Percentiles rank a stretch among this genome's conserved stretches.
phyloP scores from a whole-genome alignment of 805 yeast species.

The Pichia californica region DNA sequence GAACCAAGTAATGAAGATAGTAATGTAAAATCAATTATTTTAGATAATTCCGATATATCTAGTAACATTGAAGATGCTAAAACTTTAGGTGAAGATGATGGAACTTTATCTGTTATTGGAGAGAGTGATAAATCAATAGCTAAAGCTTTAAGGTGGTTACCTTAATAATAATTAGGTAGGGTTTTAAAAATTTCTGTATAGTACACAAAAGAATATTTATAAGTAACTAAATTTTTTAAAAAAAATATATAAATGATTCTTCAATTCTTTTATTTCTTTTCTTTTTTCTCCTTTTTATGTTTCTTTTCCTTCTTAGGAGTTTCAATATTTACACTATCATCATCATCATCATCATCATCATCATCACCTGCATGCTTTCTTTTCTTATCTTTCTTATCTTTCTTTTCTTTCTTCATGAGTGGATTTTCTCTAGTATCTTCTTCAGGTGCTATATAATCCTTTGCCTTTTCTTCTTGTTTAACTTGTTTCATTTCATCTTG shows the following conservation, averaged over 20 bases:
- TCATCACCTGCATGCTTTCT: slow-evolving; percentile 12
- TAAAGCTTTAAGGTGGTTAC: slow-evolving; percentile 5
- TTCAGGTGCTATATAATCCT: slow-evolving; percentile 81
- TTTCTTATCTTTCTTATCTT: slow-evolving; percentile 26
- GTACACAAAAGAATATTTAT: background rate
- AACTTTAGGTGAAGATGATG: background rate
- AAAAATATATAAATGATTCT: background rate
- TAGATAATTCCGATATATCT: no score
- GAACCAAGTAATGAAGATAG: background rate
- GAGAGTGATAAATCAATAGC: slow-evolving; percentile 1
- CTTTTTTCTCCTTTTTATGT: slow-evolving; percentile 13
- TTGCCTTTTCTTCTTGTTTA: slow-evolving; percentile 62
- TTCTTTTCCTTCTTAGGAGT: slow-evolving; percentile 18
- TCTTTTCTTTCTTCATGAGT: slow-evolving; percentile 26
- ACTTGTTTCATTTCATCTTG: slow-evolving; percentile 64
- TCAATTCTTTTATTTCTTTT: slow-evolving; percentile 8
- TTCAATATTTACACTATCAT: no score
- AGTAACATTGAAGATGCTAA: no score
- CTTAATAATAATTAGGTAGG: background rate
- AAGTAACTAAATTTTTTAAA: no score
- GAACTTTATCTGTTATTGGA: slow-evolving; percentile 7
- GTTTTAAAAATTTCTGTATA: background rate
- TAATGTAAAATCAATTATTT: background rate
- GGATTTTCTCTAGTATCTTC: slow-evolving; percentile 43
- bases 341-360: background rate